Base-by-base conservation (phyloP, 139 green algal genomes). In the Zygnema circumcarinatum region DNA sequence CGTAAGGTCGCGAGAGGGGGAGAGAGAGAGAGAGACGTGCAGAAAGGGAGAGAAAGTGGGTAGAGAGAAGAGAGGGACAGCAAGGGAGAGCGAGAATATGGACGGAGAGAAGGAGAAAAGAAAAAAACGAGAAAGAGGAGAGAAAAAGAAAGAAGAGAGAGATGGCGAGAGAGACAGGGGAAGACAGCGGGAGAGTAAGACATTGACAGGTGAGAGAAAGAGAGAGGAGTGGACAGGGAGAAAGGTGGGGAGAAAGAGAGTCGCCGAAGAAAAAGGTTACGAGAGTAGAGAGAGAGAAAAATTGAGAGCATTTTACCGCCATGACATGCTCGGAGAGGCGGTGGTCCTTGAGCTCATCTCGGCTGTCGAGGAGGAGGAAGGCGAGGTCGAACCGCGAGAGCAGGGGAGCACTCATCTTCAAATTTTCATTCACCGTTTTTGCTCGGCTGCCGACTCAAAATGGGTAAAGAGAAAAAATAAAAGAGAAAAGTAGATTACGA, bases 331-430 rank as follows among this genome's bases (percentile, higher is more conserved):
- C 94, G 2, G 94, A 95, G 41, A 99, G 89, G 0, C 87, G 90
- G 38, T 93, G 67, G 91, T 99, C 96, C 38, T 91, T 80, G 52
- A 88, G 86, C 3, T 93, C 92, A 54, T 99, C 94, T 0, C 95
- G 95, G 0, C 91, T 88, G 92, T 99, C 96, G 25, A 87, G 76
- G 74, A 99, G 87, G 29, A 98, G 85, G 90, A 99, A 98, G 69
- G 96, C 93, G 16, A 99, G 92, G 92, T 99, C 97, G 87, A 99
- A 99, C 78, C 96, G 91, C 53, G 88, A 95, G 35, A 98, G 92
- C 86, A 98, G 94, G 21, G 94, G 91, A 29, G 92, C 80, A 40
- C 80, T 89, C 88, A 96, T 91, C 83, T 96, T 96, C 41, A 98
- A 78, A 91, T 98, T 98, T 88, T 98, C 94, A 52, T 91, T 85